Base-by-base conservation (phyloP, 768 basidiomycete species). In the Daedalea quercina region DNA sequence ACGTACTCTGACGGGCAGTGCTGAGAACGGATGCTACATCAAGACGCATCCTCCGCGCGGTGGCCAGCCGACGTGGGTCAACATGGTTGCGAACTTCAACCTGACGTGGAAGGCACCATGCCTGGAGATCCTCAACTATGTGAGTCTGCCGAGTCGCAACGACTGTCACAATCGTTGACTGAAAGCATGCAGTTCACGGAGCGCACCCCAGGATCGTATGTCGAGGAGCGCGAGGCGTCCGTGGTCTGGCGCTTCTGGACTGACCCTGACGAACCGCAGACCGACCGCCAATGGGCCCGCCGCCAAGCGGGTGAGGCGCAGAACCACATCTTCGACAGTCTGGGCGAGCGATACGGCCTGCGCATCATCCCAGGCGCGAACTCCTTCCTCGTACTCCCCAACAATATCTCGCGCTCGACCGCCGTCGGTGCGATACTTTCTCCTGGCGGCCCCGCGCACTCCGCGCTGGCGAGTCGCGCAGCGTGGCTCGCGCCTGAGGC, bases 271-370 rank as follows among this genome's bases (percentile, higher is more conserved):
- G 63, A 58, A 19, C 49, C 64, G 33, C 58, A 67, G 37, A 66
- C 80, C 0, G 87, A 89, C 60, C 75, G 84, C 11, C 81, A 80
- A 52, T 94, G 91, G 91, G 91, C 90, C 0, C 77, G 85, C 28
- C 73, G 91, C 20, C 90, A 93, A 64, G 91, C 91, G 1, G 88
- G 89, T 0, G 90, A 92, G 65, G 91, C 91, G 20, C 91, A 93
- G 68, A 94, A 94, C 68, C 91, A 93, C 61, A 89, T 92, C 57
- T 92, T 90, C 63, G 90, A 91, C 65, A 81, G 85, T 59, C 81
- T 90, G 31, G 89, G 89, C 40, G 89, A 91, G 64, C 82, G 86
- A 0, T 91, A 87, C 62, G 85, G 87, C 1, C 70, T 93, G 9
- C 83, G 90, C 22, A 91, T 91, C 62, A 87, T 92, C 47, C 90